Conservation (phyloP, 78 protist genomes). For the Anaeramoeba flamelloides region DNA sequence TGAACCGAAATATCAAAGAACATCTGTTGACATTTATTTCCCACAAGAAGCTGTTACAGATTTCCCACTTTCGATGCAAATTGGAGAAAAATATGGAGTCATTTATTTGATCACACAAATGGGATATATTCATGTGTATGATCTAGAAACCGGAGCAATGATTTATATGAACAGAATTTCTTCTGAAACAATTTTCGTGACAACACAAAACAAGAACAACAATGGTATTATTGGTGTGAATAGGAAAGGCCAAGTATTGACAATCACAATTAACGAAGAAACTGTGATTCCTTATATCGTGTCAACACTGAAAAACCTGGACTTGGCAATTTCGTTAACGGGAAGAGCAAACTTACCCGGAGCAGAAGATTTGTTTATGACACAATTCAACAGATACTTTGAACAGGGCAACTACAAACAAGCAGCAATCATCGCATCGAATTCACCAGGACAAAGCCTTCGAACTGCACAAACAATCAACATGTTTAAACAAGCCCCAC, state of each 20-base stretch:
- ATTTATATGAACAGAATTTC: slow-evolving; percentile 67
- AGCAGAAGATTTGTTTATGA: slow-evolving; percentile 66
- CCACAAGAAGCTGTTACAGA: slow-evolving; percentile 77
- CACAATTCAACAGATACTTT: slow-evolving; percentile 62
- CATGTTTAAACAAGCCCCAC: slow-evolving; percentile 56
- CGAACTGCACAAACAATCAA: slow-evolving; percentile 76
- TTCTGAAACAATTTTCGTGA: slow-evolving; percentile 67
- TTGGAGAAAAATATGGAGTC: not conserved
- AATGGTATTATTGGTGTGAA: slow-evolving; percentile 78
- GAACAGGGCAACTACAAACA: slow-evolving; percentile 37
- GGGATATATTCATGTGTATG: slow-evolving; percentile 75
- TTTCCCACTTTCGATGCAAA: slow-evolving; percentile 25
- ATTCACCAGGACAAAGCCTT: slow-evolving; percentile 54
- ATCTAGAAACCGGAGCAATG: slow-evolving; percentile 63
- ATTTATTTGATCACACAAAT: slow-evolving; percentile 67
- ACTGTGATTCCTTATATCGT: slow-evolving; percentile 69
- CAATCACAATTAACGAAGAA: slow-evolving; percentile 57
- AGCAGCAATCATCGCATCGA: slow-evolving; percentile 80
- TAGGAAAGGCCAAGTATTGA: slow-evolving; percentile 51
- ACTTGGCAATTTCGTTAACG: slow-evolving; percentile 74
- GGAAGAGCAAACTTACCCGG: slow-evolving; percentile 71
- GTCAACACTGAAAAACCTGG: slow-evolving; percentile 43
- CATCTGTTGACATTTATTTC: slow-evolving; percentile 44
- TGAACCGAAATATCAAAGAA: no score
- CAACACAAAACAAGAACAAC: slow-evolving; percentile 42